Conservation (phyloP, 495 filamentous ascomycete species). For the Penicillium arizonense region DNA sequence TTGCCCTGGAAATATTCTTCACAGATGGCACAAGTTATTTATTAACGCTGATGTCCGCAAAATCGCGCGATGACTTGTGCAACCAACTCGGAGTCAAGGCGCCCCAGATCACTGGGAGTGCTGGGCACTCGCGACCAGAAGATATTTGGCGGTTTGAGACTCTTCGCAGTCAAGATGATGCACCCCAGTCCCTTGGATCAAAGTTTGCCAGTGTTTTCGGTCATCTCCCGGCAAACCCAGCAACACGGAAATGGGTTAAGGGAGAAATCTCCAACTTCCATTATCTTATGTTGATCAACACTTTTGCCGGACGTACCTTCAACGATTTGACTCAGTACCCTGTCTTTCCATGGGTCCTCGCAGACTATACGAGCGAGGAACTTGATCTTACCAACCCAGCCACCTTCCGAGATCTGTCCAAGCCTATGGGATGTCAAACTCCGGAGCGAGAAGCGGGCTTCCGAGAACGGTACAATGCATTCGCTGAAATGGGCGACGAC, state of each 20-base stretch:
- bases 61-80: constrained; percentile 74
- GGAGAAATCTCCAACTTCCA: constrained; percentile 98
- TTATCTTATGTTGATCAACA: constrained; percentile 97
- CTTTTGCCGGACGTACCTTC: constrained; percentile 94
- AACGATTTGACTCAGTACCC: constrained; percentile 98
- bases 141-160: constrained; percentile 88
- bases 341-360: constrained; percentile 95
- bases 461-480: constrained; percentile 75
- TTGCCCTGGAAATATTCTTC: constrained; percentile 94
- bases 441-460: constrained; percentile 71
- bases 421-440: constrained; percentile 96
- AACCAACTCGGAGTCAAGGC: constrained; percentile 71
- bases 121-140: constrained; percentile 52
- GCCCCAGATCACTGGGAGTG: constrained; percentile 65
- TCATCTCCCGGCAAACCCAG: constrained; percentile 65
- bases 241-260: constrained; percentile 86
- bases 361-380: constrained; percentile 96
- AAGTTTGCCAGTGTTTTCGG: constrained; percentile 96
- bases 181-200: constrained; percentile 77
- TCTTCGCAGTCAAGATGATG: constrained; percentile 76
- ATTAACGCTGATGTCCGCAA: constrained; percentile 72
- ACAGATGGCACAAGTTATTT: constrained; percentile 94
- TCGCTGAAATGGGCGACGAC: constrained; percentile 87
- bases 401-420: constrained; percentile 86
- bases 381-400: constrained; percentile 80